Percentiles rank a stretch among this genome's conserved stretches.
These are phyloP conservation scores for Colletotrichum siamense DNA, from an alignment of 2,329 filamentous ascomycete genomes.

Conservation along the genomic window DNA sequence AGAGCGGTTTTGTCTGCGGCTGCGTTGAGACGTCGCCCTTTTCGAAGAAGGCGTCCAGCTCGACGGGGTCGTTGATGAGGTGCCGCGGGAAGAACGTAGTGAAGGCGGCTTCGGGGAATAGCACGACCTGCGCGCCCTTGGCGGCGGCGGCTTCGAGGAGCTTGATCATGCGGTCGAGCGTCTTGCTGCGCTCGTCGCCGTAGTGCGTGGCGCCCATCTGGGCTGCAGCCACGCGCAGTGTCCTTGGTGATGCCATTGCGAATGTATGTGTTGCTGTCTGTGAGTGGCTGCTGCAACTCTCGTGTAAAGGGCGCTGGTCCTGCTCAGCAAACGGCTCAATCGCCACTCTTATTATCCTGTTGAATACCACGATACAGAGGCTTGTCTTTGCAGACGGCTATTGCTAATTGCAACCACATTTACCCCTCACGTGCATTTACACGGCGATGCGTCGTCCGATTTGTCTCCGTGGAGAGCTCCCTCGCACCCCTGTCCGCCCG, in stretches of 20 bases:
- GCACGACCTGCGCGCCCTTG: conserved; percentile 51
- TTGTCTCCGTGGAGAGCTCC: not conserved
- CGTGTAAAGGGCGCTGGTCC: not conserved
- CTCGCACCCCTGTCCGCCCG: not conserved
- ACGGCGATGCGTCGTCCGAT: not conserved
- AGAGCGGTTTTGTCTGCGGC: conserved; percentile 51
- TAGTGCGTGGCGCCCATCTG: conserved; percentile 52
- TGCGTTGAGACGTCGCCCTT: conserved; percentile 43
- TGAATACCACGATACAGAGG: not conserved
- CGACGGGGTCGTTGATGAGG: conserved; percentile 46
- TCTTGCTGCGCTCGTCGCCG: conserved; percentile 42
- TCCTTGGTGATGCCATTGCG: not conserved
- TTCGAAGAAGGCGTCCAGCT: conserved; percentile 57
- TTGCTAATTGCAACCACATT: not conserved
- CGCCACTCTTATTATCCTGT: not conserved
- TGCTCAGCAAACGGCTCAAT: not conserved
- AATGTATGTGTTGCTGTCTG: not conserved
- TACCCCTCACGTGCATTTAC: not conserved
- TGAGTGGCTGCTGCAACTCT: not conserved
- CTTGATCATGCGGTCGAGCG: conserved; percentile 52
- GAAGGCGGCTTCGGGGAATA: conserved; percentile 60
- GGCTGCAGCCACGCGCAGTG: conserved; percentile 51
- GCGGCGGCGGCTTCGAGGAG: conserved; percentile 51
- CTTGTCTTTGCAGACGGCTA: not conserved
- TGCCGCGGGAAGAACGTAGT: conserved; percentile 63